Base-by-base conservation (phyloP, 768 basidiomycete genomes). In the Auricularia sp. region DNA sequence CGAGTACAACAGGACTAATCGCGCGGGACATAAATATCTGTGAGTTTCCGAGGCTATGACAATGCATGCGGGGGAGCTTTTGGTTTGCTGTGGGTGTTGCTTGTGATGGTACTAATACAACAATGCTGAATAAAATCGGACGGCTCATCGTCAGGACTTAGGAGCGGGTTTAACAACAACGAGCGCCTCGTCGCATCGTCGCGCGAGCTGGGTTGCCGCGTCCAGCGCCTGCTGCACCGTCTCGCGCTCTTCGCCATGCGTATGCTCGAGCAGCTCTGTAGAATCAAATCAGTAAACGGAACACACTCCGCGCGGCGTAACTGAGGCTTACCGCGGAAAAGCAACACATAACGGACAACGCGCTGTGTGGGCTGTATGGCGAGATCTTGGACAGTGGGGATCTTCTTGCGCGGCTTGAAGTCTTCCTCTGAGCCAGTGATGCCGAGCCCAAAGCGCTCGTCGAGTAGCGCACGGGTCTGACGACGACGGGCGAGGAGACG, bases 321-420 rank as follows among this genome's bases (percentile, higher is more conserved):
- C 51, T 16, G 34, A 62, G 8, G 74, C 77, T 64, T 65, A 84
- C 86, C 86, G 78, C 76, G 80, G 66, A 83, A 87, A 53, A 86
- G 74, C 44, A 87, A 70, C 2, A 82, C 83, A 71, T 87, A 87
- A 66, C 86, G 77, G 73, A 81, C 81, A n/a, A 86, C 78, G 21
- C 87, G 77, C 70, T 88, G 85, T 14, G 81, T 80, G 18, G 86
- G 86, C 67, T 83, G 75, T 62, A 88, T 86, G 2, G 85, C 84
- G 35, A 88, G 70, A 64, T 87, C 87, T 62, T 84, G 76, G 29
- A 85, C 77, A 36, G 72, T 72, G 3, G 70, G 70, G 35, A 68
- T 68, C 65, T 70, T 71, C 53, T 42, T 42, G 39, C 39, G 39
- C 39, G 39, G 39, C 39, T 42, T 42, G 39, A 7, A 7, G 39